phyloP scores from a whole-genome alignment of 163 green algal species.

The Trebouxiophyceae sp. region DNA sequence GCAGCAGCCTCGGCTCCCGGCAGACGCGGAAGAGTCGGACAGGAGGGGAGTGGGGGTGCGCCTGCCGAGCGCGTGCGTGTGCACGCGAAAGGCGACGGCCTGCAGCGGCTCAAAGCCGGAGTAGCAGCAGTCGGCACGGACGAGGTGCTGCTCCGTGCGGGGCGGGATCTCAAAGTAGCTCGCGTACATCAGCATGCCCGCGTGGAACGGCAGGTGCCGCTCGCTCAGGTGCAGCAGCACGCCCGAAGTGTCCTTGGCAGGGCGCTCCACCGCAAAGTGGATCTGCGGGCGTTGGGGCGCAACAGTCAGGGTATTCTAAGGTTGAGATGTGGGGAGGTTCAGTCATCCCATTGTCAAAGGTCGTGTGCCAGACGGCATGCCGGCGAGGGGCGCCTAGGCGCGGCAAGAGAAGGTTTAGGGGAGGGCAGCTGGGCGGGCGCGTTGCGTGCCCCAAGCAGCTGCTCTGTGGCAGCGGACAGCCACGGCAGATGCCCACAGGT shows the following conservation, averaged over 20 bases:
- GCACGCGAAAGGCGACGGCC: constrained; percentile 75
- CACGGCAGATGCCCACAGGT: background rate
- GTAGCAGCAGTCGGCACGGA: constrained; percentile 78
- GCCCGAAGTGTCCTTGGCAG: constrained; percentile 31
- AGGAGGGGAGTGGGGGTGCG: no score
- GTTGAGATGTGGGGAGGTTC: no score
- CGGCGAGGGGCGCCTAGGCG: background rate
- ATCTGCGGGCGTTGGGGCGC: no score
- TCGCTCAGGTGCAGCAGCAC: constrained; percentile 26
- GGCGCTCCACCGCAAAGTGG: constrained; percentile 39
- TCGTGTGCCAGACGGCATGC: no score
- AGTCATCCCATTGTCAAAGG: no score
- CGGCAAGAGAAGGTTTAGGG: background rate
- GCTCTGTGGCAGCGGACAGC: background rate
- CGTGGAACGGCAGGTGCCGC: constrained; percentile 22
- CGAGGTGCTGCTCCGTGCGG: constrained; percentile 22
- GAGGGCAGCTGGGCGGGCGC: background rate
- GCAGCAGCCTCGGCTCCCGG: no score
- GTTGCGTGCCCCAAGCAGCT: background rate
- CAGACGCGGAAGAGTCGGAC: no score
- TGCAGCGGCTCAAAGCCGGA: constrained; percentile 54
- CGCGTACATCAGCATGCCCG: constrained; percentile 69
- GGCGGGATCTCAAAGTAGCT: constrained; percentile 66
- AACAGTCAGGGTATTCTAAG: no score
- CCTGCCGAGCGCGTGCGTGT: constrained; percentile 74